Evolutionary conservation across 1,139 yeast genomes (phyloP).

Genomic region (Kurtzmaniella natalensis): DNA sequence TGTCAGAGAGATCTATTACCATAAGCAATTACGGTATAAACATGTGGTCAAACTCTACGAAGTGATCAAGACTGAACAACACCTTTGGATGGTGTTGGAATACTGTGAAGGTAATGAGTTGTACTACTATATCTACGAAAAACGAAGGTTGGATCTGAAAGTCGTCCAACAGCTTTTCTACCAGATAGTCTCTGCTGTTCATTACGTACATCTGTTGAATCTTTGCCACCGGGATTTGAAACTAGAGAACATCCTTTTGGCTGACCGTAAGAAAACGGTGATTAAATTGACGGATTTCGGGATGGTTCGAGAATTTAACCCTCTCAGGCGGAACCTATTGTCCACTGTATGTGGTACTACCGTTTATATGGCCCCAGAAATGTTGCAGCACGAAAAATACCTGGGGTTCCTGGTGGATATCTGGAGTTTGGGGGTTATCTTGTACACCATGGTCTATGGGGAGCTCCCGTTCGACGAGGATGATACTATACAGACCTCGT

Average conservation of each 20-base stretch:
- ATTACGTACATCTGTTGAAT: conserved; percentile 76
- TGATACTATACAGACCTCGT: conserved; percentile 58
- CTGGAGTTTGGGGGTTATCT: conserved; percentile 92
- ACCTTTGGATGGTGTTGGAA: conserved; percentile 85
- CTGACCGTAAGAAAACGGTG: conserved; percentile 50
- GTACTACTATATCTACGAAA: conserved; percentile 63
- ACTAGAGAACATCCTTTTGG: conserved; percentile 77
- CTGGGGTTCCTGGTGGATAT: conserved; percentile 81
- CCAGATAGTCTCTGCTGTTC: conserved; percentile 79
- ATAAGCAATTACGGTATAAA: conserved; percentile 77
- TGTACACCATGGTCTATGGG: conserved; percentile 85
- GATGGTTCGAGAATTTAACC: conserved; percentile 73
- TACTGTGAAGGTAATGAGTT: conserved; percentile 89
- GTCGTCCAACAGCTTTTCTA: conserved; percentile 63
- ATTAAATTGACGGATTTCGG: conserved; percentile 91
- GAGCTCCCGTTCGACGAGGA: conserved; percentile 91
- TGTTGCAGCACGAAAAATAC: conserved; percentile 63
- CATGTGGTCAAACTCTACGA: conserved; percentile 84
- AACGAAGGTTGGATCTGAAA: conserved; percentile 47
- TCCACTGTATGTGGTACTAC: conserved; percentile 93
- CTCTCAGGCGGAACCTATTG: conserved; percentile 49
- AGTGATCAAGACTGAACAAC: conserved; percentile 72
- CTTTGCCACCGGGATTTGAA: conserved; percentile 90
- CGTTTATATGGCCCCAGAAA: conserved; percentile 96
- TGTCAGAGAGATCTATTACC: conserved; percentile 90